These are phyloP conservation scores for Evernia prunastri DNA, from an alignment of 495 filamentous ascomycete genomes.

Conservation along the genomic window DNA sequence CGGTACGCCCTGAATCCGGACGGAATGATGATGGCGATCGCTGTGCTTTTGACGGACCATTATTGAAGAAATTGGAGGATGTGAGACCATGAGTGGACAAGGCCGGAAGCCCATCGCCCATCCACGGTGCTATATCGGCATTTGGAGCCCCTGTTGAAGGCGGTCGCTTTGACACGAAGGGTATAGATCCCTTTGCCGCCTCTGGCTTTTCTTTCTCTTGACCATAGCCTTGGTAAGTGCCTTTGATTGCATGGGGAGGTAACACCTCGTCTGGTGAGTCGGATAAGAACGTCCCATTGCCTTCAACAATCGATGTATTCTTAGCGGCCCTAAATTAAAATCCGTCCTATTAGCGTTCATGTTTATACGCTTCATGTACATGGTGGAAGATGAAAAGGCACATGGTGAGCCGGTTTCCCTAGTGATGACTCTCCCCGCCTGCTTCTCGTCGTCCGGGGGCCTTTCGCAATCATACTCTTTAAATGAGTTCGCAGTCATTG, in stretches of 20 bases:
- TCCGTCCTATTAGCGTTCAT: slow-evolving; percentile 11
- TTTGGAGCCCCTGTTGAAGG: slow-evolving; percentile 27
- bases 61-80: slow-evolving; percentile 40
- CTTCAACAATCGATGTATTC: slow-evolving; percentile 10
- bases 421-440: neutral
- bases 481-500: neutral
- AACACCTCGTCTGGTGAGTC: slow-evolving; percentile 41
- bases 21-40: slow-evolving; percentile 61
- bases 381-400: neutral
- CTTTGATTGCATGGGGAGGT: slow-evolving; percentile 39
- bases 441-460: neutral
- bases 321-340: slow-evolving; percentile 7
- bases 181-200: slow-evolving; percentile 27
- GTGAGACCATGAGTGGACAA: slow-evolving; percentile 29
- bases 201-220: slow-evolving; percentile 37
- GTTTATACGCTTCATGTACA: neutral
- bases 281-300: slow-evolving; percentile 37
- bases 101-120: slow-evolving; percentile 33
- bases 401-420: neutral
- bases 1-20: slow-evolving; percentile 42
- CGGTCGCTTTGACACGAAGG: slow-evolving; percentile 14
- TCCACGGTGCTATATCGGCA: slow-evolving; percentile 34
- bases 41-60: slow-evolving; percentile 46
- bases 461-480: neutral
- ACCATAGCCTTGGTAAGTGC: slow-evolving; percentile 37